Conservation (phyloP, 2,329 filamentous ascomycete genomes). For the Cadophora malorum region DNA sequence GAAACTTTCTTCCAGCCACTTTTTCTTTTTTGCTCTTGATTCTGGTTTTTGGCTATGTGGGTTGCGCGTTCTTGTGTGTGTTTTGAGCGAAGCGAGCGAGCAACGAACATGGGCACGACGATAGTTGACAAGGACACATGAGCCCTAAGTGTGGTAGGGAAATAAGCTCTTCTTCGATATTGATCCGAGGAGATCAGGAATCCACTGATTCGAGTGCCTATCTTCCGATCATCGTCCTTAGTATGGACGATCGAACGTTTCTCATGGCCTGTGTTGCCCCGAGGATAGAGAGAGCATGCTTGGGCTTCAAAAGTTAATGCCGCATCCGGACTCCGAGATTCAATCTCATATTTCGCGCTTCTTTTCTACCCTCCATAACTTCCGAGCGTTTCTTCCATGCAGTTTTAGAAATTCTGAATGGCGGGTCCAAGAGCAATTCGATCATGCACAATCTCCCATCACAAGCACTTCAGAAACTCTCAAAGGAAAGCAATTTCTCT, state of each 20-base stretch:
- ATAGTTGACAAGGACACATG: not conserved
- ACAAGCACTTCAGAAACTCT: not conserved
- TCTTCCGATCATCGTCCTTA: constrained; percentile 1
- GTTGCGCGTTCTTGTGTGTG: constrained; percentile 13
- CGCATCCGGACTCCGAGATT: not conserved
- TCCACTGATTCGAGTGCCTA: not conserved
- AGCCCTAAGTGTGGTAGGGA: constrained; percentile 9
- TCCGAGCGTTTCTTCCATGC: constrained; percentile 5
- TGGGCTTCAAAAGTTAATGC: constrained; percentile 14
- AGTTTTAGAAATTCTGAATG: not conserved
- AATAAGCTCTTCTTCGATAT: constrained; percentile 4
- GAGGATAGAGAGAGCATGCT: not conserved
- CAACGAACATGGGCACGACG: not conserved
- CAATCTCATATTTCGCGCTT: not conserved
- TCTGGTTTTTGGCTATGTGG: not conserved
- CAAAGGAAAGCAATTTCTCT: not conserved
- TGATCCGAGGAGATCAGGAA: constrained; percentile 16
- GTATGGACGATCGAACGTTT: not conserved
- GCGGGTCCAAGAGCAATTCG: not conserved
- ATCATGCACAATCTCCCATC: not conserved
- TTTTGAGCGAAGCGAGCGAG: constrained; percentile 15
- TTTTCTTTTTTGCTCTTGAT: not conserved
- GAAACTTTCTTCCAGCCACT: constrained; percentile 15
- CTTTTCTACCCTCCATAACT: not conserved
- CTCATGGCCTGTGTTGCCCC: not conserved